phyloP scores from a whole-genome alignment of 495 filamentous ascomycete genomes.

The Hypoxylon cercidicola region DNA sequence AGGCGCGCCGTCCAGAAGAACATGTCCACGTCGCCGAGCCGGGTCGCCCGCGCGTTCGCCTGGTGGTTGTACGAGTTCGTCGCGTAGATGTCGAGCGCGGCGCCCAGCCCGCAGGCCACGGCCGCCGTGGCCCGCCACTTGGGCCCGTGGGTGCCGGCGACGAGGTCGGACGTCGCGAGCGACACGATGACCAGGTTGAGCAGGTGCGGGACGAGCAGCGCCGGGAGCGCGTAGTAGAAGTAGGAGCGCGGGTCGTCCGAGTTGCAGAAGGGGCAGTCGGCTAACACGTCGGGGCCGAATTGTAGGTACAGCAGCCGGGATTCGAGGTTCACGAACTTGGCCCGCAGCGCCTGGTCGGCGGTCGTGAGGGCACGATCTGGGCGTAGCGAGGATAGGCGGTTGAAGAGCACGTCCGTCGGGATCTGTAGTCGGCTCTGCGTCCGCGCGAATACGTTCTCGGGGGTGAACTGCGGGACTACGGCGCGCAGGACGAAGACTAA shows the following conservation, averaged over 20 bases:
- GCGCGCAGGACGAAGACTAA: constrained; percentile 69
- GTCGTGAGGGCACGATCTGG: constrained; percentile 63
- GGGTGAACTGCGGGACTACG: constrained; percentile 70
- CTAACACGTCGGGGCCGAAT: constrained; percentile 77
- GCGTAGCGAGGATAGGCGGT: constrained; percentile 73
- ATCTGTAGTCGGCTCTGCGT: constrained; percentile 88
- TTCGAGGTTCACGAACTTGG: constrained; percentile 74
- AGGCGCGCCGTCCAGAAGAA: constrained; percentile 75
- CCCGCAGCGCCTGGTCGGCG: constrained; percentile 69
- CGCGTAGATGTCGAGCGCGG: constrained; percentile 71
- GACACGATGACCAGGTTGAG: constrained; percentile 76
- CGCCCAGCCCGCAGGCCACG: constrained; percentile 68
- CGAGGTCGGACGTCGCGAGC: constrained; percentile 63
- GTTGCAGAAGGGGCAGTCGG: constrained; percentile 83
- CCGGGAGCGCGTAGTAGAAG: constrained; percentile 82
- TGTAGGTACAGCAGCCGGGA: constrained; percentile 83
- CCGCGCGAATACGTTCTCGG: constrained; percentile 81
- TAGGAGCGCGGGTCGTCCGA: constrained; percentile 76
- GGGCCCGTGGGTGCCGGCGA: constrained; percentile 64
- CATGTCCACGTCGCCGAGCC: constrained; percentile 67
- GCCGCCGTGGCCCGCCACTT: constrained; percentile 78
- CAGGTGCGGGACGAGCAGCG: constrained; percentile 79
- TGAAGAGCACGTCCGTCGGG: constrained; percentile 84
- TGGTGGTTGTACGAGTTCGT: constrained; percentile 67
- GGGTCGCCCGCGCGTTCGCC: constrained; percentile 65